Conservation (phyloP, 2,329 filamentous ascomycete species). For the Hypoxylon sp. region DNA sequence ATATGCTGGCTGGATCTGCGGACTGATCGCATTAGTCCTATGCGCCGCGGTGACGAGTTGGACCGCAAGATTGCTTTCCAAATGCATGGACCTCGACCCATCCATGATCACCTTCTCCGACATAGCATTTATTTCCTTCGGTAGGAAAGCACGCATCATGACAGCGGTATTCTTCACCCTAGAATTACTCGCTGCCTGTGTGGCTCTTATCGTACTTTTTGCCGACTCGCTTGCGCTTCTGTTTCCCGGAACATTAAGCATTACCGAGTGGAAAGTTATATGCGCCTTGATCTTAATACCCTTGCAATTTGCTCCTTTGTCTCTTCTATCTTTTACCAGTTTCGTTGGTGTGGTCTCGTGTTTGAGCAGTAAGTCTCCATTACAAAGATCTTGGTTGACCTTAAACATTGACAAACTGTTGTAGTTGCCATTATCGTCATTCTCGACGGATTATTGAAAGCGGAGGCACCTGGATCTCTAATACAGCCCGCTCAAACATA, state of each 20-base stretch:
- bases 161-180: slow-evolving; percentile 88
- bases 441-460: slow-evolving; percentile 86
- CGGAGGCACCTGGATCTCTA: slow-evolving; percentile 80
- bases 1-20: slow-evolving; percentile 88
- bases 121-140: slow-evolving; percentile 89
- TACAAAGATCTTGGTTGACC: neutral
- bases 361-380: slow-evolving; percentile 75
- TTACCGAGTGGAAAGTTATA: slow-evolving; percentile 83
- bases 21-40: slow-evolving; percentile 76
- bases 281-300: slow-evolving; percentile 82
- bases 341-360: slow-evolving; percentile 92
- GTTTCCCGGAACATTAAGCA: slow-evolving; percentile 71
- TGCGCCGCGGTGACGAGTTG: slow-evolving; percentile 82
- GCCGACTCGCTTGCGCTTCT: slow-evolving; percentile 85
- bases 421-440: slow-evolving; percentile 85
- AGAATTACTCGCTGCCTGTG: slow-evolving; percentile 86
- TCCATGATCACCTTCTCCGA: slow-evolving; percentile 94
- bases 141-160: slow-evolving; percentile 78
- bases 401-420: slow-evolving; percentile 13
- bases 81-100: slow-evolving; percentile 86
- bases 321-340: slow-evolving; percentile 87
- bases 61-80: slow-evolving; percentile 84
- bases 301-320: slow-evolving; percentile 83
- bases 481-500: slow-evolving; percentile 81
- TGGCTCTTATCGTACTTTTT: slow-evolving; percentile 71